phyloP scores from a whole-genome alignment of 2,329 filamentous ascomycete species.

The Alternaria viburni region DNA sequence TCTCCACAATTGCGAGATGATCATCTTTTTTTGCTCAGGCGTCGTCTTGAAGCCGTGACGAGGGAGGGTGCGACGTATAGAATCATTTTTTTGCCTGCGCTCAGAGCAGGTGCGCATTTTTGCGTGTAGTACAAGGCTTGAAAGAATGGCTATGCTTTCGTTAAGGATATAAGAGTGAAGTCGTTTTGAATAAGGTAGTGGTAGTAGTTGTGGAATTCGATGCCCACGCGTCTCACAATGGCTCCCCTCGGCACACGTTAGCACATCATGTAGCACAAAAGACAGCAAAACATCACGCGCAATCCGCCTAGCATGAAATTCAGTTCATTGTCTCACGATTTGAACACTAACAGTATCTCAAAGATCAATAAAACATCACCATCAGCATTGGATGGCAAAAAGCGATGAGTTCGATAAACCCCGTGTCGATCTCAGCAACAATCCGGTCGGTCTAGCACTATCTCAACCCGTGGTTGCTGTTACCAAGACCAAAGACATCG shows the following conservation, averaged over 20 bases:
- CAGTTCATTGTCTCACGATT: background rate
- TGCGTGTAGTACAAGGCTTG: background rate
- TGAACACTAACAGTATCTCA: background rate
- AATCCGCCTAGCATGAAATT: background rate
- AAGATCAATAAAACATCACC: background rate
- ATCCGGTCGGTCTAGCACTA: background rate
- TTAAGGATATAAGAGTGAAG: too few species aligned
- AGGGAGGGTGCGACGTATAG: background rate
- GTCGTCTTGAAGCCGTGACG: accelerated
- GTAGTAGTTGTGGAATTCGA: background rate
- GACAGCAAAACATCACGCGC: background rate
- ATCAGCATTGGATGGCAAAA: background rate
- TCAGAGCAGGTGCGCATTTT: background rate
- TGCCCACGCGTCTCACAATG: background rate
- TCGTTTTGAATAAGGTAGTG: background rate
- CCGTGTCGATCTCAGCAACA: background rate
- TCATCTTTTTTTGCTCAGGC: background rate
- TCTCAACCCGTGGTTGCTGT: background rate
- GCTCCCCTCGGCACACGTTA: background rate
- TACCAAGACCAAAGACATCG: background rate
- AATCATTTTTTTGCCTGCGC: background rate
- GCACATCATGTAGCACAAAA: background rate
- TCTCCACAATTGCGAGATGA: conserved; percentile 8
- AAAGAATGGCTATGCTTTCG: background rate
- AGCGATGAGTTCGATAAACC: background rate